Evolutionary conservation across 1,284 basidiomycete species (phyloP).

Genomic region (Phylloporus gajari): DNA sequence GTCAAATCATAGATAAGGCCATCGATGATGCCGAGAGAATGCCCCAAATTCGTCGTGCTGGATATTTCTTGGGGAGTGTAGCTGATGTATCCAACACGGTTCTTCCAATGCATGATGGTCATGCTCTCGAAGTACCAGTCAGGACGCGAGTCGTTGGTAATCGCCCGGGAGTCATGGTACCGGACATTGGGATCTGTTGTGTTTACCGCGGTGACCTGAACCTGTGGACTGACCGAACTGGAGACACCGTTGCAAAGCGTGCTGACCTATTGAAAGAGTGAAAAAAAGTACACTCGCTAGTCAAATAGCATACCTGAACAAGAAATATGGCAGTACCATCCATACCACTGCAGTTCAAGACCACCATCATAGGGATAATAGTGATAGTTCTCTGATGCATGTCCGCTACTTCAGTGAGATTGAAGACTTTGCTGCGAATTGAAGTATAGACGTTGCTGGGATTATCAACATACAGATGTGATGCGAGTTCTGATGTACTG

Average conservation of each 20-base stretch:
- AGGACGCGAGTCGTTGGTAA: conserved; percentile 87
- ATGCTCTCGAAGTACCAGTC: conserved; percentile 98
- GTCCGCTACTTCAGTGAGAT: conserved; percentile 69
- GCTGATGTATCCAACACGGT: conserved; percentile 90
- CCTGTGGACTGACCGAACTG: conserved; percentile 86
- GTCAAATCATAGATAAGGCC: conserved; percentile 91
- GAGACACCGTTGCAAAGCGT: conserved; percentile 91
- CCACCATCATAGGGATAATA: conserved; percentile 79
- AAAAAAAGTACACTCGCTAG: conserved; percentile 8
- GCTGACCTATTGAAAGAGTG: conserved; percentile 69
- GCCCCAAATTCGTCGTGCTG: conserved; percentile 73
- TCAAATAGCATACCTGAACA: conserved; percentile 73
- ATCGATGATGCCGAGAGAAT: conserved; percentile 84
- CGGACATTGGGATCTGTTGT: conserved; percentile 81
- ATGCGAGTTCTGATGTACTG: conserved; percentile 78
- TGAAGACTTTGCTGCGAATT: conserved; percentile 94
- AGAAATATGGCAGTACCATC: conserved; percentile 88
- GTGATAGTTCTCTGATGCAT: conserved; percentile 76
- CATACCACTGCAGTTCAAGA: conserved; percentile 85
- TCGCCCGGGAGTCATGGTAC: conserved; percentile 96
- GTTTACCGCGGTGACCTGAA: conserved; percentile 84
- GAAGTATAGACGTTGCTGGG: conserved; percentile 83
- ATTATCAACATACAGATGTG: conserved; percentile 72
- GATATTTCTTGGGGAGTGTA: conserved; percentile 84
- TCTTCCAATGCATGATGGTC: conserved; percentile 89